These are phyloP conservation scores for Lepiota brunneoincarnata DNA, from an alignment of 768 basidiomycete species.

Conservation along the genomic window DNA sequence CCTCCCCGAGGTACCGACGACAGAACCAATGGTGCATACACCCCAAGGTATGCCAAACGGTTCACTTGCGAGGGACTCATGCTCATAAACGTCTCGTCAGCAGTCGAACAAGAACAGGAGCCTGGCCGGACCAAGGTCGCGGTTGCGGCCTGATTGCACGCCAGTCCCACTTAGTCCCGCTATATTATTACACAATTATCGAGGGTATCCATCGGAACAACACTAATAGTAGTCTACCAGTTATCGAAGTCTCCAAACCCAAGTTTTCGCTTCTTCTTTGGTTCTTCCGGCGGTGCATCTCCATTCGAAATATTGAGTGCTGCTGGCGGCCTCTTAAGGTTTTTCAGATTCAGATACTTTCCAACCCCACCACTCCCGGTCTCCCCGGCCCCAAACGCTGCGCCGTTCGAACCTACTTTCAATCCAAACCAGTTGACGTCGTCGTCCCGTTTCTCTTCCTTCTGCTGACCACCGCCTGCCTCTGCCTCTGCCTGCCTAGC, in stretches of 20 bases:
- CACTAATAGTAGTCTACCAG: constrained; percentile 47
- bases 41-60: constrained; percentile 28
- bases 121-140: constrained; percentile 25
- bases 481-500: constrained; percentile 51
- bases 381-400: constrained; percentile 25
- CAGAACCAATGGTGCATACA: constrained; percentile 32
- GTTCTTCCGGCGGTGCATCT: constrained; percentile 35
- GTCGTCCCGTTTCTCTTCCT: constrained; percentile 53
- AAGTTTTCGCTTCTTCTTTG: constrained; percentile 76
- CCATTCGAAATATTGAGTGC: constrained; percentile 18
- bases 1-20: constrained; percentile 55
- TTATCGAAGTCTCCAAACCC: constrained; percentile 92
- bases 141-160: constrained; percentile 25
- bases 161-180: not conserved
- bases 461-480: constrained; percentile 24
- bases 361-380: constrained; percentile 60
- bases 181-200: not conserved
- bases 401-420: constrained; percentile 59
- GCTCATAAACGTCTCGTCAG: not conserved
- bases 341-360: constrained; percentile 67
- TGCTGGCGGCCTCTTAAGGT: constrained; percentile 28
- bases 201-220: constrained; percentile 5
- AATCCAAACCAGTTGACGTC: constrained; percentile 89
- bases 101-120: constrained; percentile 12
- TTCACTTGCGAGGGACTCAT: not conserved